Evolutionary conservation across 495 filamentous ascomycete species (phyloP), one percentile per base, ranked within the genome.

Genomic region (Hypoxylon fragiforme): DNA sequence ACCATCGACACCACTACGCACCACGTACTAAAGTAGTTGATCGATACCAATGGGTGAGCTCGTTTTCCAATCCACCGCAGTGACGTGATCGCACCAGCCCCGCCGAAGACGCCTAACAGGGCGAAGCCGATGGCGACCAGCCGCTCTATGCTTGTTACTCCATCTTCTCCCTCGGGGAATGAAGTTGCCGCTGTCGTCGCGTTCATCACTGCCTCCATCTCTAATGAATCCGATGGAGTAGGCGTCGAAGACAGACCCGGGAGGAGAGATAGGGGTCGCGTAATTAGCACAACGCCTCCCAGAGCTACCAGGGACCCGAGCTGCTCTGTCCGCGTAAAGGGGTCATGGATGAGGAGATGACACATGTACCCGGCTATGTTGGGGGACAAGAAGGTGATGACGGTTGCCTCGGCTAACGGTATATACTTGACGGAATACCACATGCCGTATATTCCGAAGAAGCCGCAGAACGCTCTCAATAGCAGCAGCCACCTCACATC

Each of bases 321-420:
- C 56, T 92, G 85, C 63, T 96, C 90, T 6, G 78, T 82, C 14
- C 83, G 75, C 0, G 89, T 91, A 66, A 92, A 97, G 0, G 88
- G 87, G 58, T 95, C 88, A 16, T 77, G 75, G 37, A 88, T 75
- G 13, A 96, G 72, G 14, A 91, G 66, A 12, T 87, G 88, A 66
- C 91, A 96, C 8, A 85, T 84, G 65, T 89, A 95, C 43, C 89
- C 88, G n/a, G 89, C 79, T 2, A 95, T 77, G 12, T 85, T 85
- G 0, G 94, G 94, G 0, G 88, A 82, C 0, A 97, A 80, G 64
- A 97, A 97, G 36, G 90, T 95, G 36, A 97, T 85, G 0, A 97
- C 94, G 0, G 90, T 95, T 8, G 94, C 92, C 61, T 97, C 92
- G 3, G 90, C 86, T 0, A 97, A 77, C 1, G 91, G 88, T 2